Conservation (phyloP, 176 grass and related monocot genomes). For the Oryza glumipatula region DNA sequence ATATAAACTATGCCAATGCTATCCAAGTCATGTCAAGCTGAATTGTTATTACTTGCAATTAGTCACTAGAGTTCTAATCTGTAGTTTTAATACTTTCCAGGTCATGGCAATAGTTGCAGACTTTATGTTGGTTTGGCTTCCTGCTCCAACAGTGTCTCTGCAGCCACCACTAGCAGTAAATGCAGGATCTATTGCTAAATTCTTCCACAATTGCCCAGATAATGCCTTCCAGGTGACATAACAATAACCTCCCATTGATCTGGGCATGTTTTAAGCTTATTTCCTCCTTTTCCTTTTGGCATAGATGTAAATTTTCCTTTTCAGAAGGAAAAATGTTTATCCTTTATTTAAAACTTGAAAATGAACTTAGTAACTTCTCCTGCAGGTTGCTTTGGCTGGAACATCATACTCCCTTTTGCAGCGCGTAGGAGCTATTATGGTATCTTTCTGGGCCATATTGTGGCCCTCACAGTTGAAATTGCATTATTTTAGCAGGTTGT, state of each 20-base stretch:
- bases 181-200: conserved; percentile 74
- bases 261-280: conserved; percentile 6
- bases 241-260: conserved; percentile 28
- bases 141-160: conserved; percentile 93
- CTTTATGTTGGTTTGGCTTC: conserved; percentile 99
- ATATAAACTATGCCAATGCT: background rate
- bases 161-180: conserved; percentile 65
- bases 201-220: conserved; percentile 94
- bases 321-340: conserved; percentile 13
- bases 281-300: background rate
- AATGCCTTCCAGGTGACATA: conserved; percentile 93
- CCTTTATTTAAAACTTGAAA: conserved; percentile 13
- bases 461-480: conserved; percentile 18
- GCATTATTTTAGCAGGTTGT: conserved; percentile 18
- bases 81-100: conserved; percentile 51
- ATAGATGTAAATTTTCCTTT: background rate
- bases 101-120: conserved; percentile 98
- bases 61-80: background rate
- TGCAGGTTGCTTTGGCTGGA: conserved; percentile 90
- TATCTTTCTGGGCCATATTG: conserved; percentile 45
- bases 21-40: background rate
- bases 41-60: background rate
- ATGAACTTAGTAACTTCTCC: conserved; percentile 25
- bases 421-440: conserved; percentile 93
- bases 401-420: conserved; percentile 87